Conservation (phyloP, 192 early-diverging fungal genomes). For the Backusella liffmaniae region DNA sequence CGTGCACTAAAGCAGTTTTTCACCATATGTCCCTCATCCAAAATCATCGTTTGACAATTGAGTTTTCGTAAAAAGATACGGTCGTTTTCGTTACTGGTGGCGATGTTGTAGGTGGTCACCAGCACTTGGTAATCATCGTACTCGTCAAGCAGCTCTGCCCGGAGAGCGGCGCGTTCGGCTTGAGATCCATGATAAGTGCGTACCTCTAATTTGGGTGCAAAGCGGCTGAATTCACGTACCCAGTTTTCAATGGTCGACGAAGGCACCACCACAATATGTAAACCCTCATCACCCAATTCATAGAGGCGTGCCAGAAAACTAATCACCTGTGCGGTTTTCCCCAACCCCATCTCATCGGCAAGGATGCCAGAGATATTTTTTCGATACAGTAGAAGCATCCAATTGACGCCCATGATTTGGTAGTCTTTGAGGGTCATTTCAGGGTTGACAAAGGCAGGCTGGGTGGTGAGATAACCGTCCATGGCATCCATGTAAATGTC, state of each 20-base stretch:
- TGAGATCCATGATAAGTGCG: conserved; percentile 59
- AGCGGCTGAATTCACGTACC: conserved; percentile 80
- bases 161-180: conserved; percentile 52
- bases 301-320: conserved; percentile 65
- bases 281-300: conserved; percentile 51
- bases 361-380: conserved; percentile 77
- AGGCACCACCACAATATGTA: conserved; percentile 82
- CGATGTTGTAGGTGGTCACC: conserved; percentile 83
- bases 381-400: conserved; percentile 74
- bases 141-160: conserved; percentile 49
- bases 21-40: conserved; percentile 92
- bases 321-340: conserved; percentile 93
- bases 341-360: conserved; percentile 86
- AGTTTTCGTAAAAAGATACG: conserved; percentile 69
- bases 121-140: conserved; percentile 58
- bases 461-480: conserved; percentile 50
- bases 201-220: conserved; percentile 60
- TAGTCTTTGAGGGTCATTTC: conserved; percentile 74
- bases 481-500: conserved; percentile 20
- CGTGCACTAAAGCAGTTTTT: conserved; percentile 83
- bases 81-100: conserved; percentile 68
- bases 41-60: conserved; percentile 64
- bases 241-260: conserved; percentile 88
- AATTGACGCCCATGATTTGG: conserved; percentile 86
- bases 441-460: conserved; percentile 59